Conservation (phyloP, 2,329 filamentous ascomycete species). For the Fulvia fulva region DNA sequence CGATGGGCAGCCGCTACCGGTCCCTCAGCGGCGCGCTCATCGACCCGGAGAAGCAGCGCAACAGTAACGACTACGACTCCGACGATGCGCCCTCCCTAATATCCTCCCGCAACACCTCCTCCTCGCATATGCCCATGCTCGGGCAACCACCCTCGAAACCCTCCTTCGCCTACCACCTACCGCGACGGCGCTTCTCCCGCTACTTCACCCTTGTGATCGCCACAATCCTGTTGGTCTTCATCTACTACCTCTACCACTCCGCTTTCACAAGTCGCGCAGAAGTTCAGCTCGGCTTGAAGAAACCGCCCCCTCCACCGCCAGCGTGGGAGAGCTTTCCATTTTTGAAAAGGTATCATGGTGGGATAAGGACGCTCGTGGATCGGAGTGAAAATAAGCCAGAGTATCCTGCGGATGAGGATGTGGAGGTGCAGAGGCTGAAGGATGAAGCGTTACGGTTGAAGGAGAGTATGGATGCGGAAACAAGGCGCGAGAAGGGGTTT, state of each 20-base stretch:
- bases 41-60: constrained; percentile 39
- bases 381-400: constrained; percentile 68
- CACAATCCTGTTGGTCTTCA: constrained; percentile 68
- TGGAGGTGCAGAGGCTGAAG: constrained; percentile 45
- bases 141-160: constrained; percentile 23
- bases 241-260: constrained; percentile 63
- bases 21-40: constrained; percentile 31
- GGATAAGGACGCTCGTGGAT: constrained; percentile 67
- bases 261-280: constrained; percentile 45
- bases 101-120: constrained; percentile 22
- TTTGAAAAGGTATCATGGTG: constrained; percentile 84
- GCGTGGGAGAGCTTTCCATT: constrained; percentile 87
- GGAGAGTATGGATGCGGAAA: constrained; percentile 36
- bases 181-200: constrained; percentile 62
- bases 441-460: constrained; percentile 33
- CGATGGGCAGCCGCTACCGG: constrained; percentile 28
- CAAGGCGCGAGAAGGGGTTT: constrained; percentile 32
- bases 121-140: constrained; percentile 30
- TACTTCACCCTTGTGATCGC: constrained; percentile 73
- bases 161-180: constrained; percentile 34
- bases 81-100: constrained; percentile 32
- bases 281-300: constrained; percentile 48
- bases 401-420: constrained; percentile 67
- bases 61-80: constrained; percentile 32
- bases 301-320: constrained; percentile 60